Base-by-base conservation (phyloP, 2,329 filamentous ascomycete species). In the Aureobasidium leucospermi region DNA sequence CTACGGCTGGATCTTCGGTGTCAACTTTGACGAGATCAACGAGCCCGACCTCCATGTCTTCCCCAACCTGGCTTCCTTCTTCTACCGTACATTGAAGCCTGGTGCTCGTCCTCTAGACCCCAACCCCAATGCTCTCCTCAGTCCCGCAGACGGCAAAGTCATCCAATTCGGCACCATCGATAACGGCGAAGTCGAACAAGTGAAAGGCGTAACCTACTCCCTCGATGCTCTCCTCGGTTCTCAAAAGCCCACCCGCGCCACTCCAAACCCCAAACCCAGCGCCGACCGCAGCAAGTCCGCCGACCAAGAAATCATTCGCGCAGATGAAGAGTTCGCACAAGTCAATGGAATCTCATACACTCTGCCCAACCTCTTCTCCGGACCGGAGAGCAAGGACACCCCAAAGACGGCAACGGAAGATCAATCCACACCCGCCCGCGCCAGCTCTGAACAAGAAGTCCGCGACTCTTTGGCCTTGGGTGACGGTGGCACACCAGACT, bases 151-250 rank as follows among this genome's bases (percentile, higher is more conserved):
- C 72, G 94, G 94, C 48, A 88, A 88, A 64, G 82, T 99, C 47
- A 82, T 99, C 29, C 93, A 97, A 68, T 96, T 91, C 67, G 94
- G 94, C 10, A 86, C 85, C 66, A 96, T 99, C 60, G 88, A 95
- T 68, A 85, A 92, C 67, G 92, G 93, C 49, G 90, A 96, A 69
- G 95, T 99, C 45, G 94, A 99, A 73, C 94, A 99, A 76, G 93
- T 99, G 64, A 99, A 99, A 76, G 94, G 94, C 62, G 94, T 99
- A 81, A 99, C 94, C 0, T 99, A 99, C 75, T 96, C 87, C 65
- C 83, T 99, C 58, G 94, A 99, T 71, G 92, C 94, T 7, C 81
- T 99, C 1, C 81, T 99, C 1, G 94, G 94, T 55, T 73, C 73
- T 65, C 60, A 73, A 59, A 65, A 71, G 2, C 67, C 61, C 63